Evolutionary conservation across 78 protist species (phyloP), one percentile per base, ranked within the genome.

Genomic region (Dictyostelium intermedium): DNA sequence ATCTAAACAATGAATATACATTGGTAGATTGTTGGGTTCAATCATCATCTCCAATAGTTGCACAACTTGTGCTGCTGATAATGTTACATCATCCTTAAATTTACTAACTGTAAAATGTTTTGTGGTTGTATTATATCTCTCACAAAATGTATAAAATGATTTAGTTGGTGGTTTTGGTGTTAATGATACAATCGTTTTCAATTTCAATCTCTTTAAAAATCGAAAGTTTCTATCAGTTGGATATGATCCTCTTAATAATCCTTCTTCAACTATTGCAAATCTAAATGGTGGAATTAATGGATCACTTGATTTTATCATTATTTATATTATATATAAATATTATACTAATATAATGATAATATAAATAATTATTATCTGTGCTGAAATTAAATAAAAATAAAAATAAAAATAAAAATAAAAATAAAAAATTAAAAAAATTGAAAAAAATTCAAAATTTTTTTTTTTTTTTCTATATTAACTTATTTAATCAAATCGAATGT

Each of bases 201-300:
- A 61, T 63, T 92, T 92, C 9, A 92, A 60, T 84, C 96, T 92
- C 45, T 92, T 92, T 37, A 92, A 45, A 39, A 92, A 92, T 82
- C 92, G 85, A 56, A 92, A 84, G n/a, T 92, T 92, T 84, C 73
- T 92, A 60, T 85, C 93, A 1, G 91, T 92, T 13, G 96, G 96
- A 61, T 92, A 92, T 70, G 91, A 81, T 53, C 96, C 96, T 79
- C 96, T 80, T 72, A 63, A 92, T 23, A 92, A 77, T 53, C 87
- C 84, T 30, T 92, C 96, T 41, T 92, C 96, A 16, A 84, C 82
- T 39, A 92, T 92, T 30, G 96, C 82, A 41, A 92, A 92, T 84
- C 96, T 78, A 53, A 92, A 86, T 27, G 96, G 96, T 43, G 96
- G 94, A 16, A 89, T 89, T 23, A 89, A 45, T 14, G 86, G 86